Evolutionary conservation across 163 green algal genomes (phyloP).

Genomic region (Scenedesmus sp.): DNA sequence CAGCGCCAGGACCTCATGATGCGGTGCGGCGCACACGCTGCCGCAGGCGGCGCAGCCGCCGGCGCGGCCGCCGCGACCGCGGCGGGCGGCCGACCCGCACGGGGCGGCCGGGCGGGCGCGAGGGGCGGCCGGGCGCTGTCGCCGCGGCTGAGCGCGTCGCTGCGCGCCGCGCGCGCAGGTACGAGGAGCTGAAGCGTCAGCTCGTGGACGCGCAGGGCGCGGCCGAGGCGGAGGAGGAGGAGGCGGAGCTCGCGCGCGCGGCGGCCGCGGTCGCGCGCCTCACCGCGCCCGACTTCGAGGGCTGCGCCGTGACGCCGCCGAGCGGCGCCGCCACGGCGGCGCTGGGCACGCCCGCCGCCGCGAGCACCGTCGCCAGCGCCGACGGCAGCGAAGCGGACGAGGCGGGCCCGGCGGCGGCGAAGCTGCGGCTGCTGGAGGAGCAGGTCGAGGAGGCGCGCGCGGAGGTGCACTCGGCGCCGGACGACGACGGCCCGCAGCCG

Average conservation of each 20-base stretch:
- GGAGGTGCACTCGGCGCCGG: constrained; percentile 45
- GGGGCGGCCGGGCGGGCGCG: too few species aligned
- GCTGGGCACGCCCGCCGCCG: background rate
- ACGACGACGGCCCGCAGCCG: background rate
- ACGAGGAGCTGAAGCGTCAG: constrained; percentile 86
- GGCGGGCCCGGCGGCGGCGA: constrained; percentile 17
- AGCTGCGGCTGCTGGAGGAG: constrained; percentile 51
- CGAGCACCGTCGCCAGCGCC: constrained; percentile 10
- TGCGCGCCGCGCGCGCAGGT: too few species aligned
- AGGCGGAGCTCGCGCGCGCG: constrained; percentile 75
- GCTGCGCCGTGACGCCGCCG: background rate
- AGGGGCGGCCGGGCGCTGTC: too few species aligned
- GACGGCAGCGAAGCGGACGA: background rate
- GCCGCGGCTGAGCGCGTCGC: too few species aligned
- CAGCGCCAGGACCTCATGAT: constrained; percentile 88
- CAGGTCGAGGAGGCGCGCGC: constrained; percentile 44
- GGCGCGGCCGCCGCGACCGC: too few species aligned
- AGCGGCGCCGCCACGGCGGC: background rate
- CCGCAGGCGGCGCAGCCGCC: too few species aligned
- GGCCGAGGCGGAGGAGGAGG: constrained; percentile 80
- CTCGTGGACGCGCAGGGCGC: constrained; percentile 71
- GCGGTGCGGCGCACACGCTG: constrained; percentile 45
- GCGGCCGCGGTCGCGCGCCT: constrained; percentile 62
- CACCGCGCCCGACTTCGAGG: constrained; percentile 42
- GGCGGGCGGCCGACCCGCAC: too few species aligned